Conservation (phyloP, 1,284 basidiomycete genomes). For the Vanrija sp. region DNA sequence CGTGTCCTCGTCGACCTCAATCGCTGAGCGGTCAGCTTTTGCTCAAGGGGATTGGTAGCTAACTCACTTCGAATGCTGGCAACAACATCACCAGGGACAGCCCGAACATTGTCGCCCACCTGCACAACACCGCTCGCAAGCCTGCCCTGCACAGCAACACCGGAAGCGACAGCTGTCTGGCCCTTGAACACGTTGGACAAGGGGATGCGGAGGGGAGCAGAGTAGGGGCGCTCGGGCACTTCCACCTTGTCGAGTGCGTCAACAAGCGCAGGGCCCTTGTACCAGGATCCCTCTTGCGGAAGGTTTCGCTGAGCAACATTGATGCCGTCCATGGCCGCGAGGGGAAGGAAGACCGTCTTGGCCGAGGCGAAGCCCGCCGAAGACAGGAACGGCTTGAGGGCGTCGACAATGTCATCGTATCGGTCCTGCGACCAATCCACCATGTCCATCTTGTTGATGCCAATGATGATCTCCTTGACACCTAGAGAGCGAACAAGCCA, state of each 20-base stretch:
- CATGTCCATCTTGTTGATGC: conserved; percentile 91
- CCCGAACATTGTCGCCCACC: conserved; percentile 80
- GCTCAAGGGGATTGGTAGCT: neutral
- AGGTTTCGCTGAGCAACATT: conserved; percentile 59
- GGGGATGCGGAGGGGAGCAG: conserved; percentile 76
- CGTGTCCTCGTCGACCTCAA: conserved; percentile 75
- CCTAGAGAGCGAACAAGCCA: conserved; percentile 88
- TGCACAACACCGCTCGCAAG: conserved; percentile 84
- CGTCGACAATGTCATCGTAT: conserved; percentile 76
- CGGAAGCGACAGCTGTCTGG: conserved; percentile 63
- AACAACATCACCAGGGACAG: conserved; percentile 88
- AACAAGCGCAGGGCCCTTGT: conserved; percentile 77
- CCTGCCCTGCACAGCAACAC: conserved; percentile 78
- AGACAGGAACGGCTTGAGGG: conserved; percentile 73
- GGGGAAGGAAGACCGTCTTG: conserved; percentile 81
- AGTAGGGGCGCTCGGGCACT: conserved; percentile 73
- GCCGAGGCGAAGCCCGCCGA: conserved; percentile 79
- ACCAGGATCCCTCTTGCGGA: conserved; percentile 59
- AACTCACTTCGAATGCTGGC: conserved; percentile 72
- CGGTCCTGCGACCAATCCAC: conserved; percentile 77
- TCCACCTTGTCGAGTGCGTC: conserved; percentile 77
- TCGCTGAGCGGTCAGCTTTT: conserved; percentile 46
- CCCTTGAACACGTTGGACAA: conserved; percentile 95
- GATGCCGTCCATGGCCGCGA: conserved; percentile 83
- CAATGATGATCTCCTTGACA: conserved; percentile 88